Evolutionary conservation across 495 filamentous ascomycete genomes (phyloP).

Genomic region (Melanomma pulvis-pyrius): DNA sequence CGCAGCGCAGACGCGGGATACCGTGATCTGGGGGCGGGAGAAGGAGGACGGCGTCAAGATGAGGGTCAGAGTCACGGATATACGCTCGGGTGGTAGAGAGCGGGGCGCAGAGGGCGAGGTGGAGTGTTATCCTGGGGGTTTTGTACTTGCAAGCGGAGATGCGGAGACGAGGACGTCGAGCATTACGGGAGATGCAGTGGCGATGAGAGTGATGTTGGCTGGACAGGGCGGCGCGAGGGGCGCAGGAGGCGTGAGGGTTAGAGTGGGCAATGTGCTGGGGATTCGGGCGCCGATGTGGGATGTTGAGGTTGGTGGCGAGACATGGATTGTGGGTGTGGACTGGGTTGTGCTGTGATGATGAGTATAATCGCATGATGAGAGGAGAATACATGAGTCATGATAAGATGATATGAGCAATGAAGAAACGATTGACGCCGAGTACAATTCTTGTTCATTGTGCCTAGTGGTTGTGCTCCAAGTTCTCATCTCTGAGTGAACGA

Average conservation of each 20-base stretch:
- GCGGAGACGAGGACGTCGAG: conserved; percentile 10
- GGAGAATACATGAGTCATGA: conserved; percentile 8
- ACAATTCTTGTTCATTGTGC: too few species aligned
- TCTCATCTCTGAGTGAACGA: too few species aligned
- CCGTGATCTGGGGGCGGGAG: conserved; percentile 27
- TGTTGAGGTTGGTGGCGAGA: conserved; percentile 33
- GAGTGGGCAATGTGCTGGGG: conserved; percentile 36
- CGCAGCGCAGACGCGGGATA: neutral
- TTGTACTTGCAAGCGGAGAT: conserved; percentile 23
- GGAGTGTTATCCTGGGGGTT: conserved; percentile 21
- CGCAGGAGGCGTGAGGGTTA: conserved; percentile 11
- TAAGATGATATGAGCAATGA: conserved; percentile 2
- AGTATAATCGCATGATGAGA: neutral
- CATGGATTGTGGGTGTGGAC: conserved; percentile 43
- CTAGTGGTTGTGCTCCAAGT: too few species aligned
- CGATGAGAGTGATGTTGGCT: conserved; percentile 22
- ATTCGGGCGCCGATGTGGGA: conserved; percentile 43
- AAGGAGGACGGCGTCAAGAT: conserved; percentile 26
- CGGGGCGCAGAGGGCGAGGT: neutral
- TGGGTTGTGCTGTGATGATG: conserved; percentile 37
- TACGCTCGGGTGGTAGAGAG: neutral
- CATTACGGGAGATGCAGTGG: conserved; percentile 5
- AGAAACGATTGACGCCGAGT: neutral
- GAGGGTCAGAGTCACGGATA: neutral
- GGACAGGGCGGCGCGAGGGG: conserved; percentile 14